A percentile compares a stretch with the other conserved stretches of the same genome.
Evolutionary conservation across 257 asterid genomes (phyloP).

Genomic region (Nicotiana sylvestris): DNA sequence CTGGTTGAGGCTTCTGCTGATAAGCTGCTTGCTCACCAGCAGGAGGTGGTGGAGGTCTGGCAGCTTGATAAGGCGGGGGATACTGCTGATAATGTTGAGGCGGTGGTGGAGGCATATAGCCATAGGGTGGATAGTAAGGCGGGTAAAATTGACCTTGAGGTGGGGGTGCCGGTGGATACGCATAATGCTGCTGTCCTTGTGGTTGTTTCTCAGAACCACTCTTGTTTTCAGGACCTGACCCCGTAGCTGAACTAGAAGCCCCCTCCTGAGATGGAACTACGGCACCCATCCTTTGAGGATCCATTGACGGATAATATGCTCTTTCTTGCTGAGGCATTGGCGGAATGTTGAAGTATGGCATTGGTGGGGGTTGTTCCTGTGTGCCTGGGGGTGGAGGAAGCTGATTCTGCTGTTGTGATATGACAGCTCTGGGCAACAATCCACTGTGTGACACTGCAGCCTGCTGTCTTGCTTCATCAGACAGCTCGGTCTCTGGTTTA

Average conservation of each 20-base stretch:
- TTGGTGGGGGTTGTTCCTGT: slow-evolving; percentile 48
- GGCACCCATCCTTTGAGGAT: slow-evolving; percentile 98
- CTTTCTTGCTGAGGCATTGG: slow-evolving; percentile 73
- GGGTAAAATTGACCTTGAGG: slow-evolving; percentile 77
- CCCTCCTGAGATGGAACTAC: slow-evolving; percentile 71
- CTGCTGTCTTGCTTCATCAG: slow-evolving; percentile 79
- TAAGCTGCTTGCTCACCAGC: slow-evolving; percentile 34
- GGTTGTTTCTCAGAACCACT: slow-evolving; percentile 39
- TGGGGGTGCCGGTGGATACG: slow-evolving; percentile 52
- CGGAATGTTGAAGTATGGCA: slow-evolving; percentile 87
- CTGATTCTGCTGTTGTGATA: slow-evolving; percentile 88
- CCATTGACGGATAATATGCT: slow-evolving; percentile 92
- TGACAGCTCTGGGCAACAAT: slow-evolving; percentile 76
- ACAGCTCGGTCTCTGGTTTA: slow-evolving; percentile 52
- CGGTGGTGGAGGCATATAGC: slow-evolving; percentile 63
- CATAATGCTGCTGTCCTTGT: slow-evolving; percentile 38
- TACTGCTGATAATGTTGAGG: slow-evolving; percentile 51
- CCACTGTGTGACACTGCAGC: slow-evolving; percentile 77
- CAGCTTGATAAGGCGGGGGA: slow-evolving; percentile 42
- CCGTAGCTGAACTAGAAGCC: slow-evolving; percentile 46
- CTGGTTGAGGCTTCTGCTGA: slow-evolving; percentile 39
- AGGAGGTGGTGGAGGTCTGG: slow-evolving; percentile 49
- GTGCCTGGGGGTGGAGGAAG: slow-evolving; percentile 59
- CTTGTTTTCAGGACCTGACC: slow-evolving; percentile 43
- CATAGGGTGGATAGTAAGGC: slow-evolving; percentile 56